Evolutionary conservation across 768 basidiomycete species (phyloP).

Genomic region (Agaricus subrufescens): DNA sequence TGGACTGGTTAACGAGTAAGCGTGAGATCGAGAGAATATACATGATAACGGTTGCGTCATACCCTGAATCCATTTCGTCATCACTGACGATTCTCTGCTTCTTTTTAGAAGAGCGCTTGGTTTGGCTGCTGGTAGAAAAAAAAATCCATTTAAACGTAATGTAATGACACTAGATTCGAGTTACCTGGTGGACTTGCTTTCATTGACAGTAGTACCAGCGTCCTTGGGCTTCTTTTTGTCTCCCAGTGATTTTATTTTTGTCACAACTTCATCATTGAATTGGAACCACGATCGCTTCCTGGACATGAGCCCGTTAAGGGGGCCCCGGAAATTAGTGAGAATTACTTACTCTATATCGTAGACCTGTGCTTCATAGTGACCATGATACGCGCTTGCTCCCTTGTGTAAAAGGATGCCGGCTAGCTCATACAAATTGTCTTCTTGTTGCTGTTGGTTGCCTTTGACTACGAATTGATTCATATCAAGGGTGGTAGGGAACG

Average conservation of each 20-base stretch:
- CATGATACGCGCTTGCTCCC: slow-evolving; percentile 88
- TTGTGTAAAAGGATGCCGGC: slow-evolving; percentile 86
- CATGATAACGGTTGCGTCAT: background rate
- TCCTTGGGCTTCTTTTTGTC: slow-evolving; percentile 34
- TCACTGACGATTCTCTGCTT: slow-evolving; percentile 54
- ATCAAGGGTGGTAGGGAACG: slow-evolving; percentile 71
- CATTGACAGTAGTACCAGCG: background rate
- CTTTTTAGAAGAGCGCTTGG: slow-evolving; percentile 40
- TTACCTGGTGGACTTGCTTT: slow-evolving; percentile 22
- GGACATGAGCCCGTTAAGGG: slow-evolving; percentile 6
- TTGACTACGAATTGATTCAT: slow-evolving; percentile 61
- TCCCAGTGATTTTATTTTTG: slow-evolving; percentile 51
- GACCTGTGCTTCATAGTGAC: slow-evolving; percentile 86
- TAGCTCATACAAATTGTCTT: slow-evolving; percentile 64
- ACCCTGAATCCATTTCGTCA: slow-evolving; percentile 30
- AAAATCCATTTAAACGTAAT: background rate
- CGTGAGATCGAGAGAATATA: background rate
- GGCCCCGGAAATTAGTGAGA: background rate
- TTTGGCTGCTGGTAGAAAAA: slow-evolving; percentile 19
- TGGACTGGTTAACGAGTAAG: background rate
- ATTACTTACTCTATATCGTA: slow-evolving; percentile 60
- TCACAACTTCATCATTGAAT: slow-evolving; percentile 89
- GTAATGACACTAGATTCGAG: background rate
- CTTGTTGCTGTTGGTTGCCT: slow-evolving; percentile 5
- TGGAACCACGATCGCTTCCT: slow-evolving; percentile 80